Conservation (phyloP, 2,329 filamentous ascomycete genomes). For the Trichoderma atrobrunneum region DNA sequence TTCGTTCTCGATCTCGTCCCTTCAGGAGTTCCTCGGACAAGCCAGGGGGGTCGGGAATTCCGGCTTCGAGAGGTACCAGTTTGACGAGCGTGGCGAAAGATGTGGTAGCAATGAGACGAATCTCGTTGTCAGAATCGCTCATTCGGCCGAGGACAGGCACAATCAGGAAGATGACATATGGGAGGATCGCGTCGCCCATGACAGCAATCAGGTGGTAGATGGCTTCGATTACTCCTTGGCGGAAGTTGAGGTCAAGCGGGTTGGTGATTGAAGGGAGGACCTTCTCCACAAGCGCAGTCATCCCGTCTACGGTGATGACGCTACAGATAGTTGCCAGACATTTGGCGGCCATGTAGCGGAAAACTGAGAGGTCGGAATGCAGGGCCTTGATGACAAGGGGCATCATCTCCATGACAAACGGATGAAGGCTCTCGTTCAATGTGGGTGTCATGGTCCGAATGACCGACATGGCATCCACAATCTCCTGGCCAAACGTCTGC, state of each 20-base stretch:
- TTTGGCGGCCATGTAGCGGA: constrained; percentile 95
- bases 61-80: constrained; percentile 91
- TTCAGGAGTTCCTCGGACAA: constrained; percentile 83
- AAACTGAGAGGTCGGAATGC: constrained; percentile 83
- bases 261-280: constrained; percentile 92
- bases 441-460: constrained; percentile 92
- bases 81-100: constrained; percentile 97
- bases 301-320: constrained; percentile 89
- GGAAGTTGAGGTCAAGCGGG: constrained; percentile 78
- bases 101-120: constrained; percentile 89
- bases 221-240: constrained; percentile 91
- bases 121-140: constrained; percentile 97
- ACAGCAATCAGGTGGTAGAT: constrained; percentile 97
- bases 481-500: constrained; percentile 78
- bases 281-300: constrained; percentile 92
- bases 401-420: constrained; percentile 79
- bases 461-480: constrained; percentile 90
- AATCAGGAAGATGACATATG: constrained; percentile 98
- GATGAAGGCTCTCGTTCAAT: constrained; percentile 69
- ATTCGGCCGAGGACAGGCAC: constrained; percentile 95
- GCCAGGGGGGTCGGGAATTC: constrained; percentile 93
- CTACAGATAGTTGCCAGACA: constrained; percentile 97
- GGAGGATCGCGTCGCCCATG: constrained; percentile 94
- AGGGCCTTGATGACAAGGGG: constrained; percentile 84
- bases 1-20: constrained; percentile 88